Percentiles rank a stretch among this genome's conserved stretches.
These are phyloP conservation scores for Cryptococcus sp. DNA, from an alignment of 1,284 basidiomycete genomes.

Conservation along the genomic window DNA sequence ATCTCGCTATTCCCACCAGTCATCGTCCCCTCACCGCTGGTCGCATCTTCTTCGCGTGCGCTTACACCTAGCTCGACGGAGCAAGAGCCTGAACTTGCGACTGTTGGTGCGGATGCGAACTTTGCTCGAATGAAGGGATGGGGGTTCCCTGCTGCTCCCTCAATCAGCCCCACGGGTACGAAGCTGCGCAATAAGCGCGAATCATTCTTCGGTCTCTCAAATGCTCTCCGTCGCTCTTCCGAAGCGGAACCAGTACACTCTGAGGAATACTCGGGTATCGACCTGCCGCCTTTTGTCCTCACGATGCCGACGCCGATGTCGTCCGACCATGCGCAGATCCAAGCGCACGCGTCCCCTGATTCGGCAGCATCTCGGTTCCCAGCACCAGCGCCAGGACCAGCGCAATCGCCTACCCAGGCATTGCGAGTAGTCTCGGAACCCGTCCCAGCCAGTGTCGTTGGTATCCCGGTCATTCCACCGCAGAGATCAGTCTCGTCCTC, in stretches of 20 bases:
- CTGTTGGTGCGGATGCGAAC: constrained; percentile 26
- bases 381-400: too few species aligned
- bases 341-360: too few species aligned
- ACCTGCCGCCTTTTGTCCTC: constrained; percentile 23
- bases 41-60: background rate
- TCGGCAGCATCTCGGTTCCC: too few species aligned
- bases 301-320: too few species aligned
- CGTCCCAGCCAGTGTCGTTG: background rate
- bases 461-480: background rate
- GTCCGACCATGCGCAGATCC: too few species aligned
- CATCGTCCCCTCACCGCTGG: constrained; percentile 4
- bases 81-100: constrained; percentile 2
- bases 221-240: constrained; percentile 9
- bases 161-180: background rate
- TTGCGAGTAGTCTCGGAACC: constrained; percentile 17
- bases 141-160: constrained; percentile 36
- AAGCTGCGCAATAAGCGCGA: constrained; percentile 37
- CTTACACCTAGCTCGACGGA: constrained; percentile 4
- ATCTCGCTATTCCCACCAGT: background rate
- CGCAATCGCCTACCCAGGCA: background rate
- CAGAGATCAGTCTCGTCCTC: background rate
- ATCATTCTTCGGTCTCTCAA: constrained; percentile 48
- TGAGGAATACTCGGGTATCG: constrained; percentile 11
- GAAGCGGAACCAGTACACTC: background rate
- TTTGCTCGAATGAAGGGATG: constrained; percentile 35